Percentiles rank a stretch among this genome's conserved stretches.
phyloP scores from a whole-genome alignment of 2,329 filamentous ascomycete genomes.

The Fusarium sp. region DNA sequence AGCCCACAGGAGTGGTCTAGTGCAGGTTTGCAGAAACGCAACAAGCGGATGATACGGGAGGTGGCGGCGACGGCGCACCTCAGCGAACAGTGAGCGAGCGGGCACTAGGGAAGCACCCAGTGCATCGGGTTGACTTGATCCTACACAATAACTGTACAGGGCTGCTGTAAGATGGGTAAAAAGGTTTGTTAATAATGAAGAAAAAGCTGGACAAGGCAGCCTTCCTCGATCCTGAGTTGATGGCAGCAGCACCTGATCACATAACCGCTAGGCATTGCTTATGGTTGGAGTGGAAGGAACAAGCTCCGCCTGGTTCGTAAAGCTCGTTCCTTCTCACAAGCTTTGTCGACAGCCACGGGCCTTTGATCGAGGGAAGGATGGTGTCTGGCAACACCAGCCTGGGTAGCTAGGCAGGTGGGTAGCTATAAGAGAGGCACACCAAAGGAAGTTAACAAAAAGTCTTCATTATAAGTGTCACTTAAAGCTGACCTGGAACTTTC shows the following conservation, averaged over 20 bases:
- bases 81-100: slow-evolving; percentile 34
- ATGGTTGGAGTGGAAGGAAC: not conserved
- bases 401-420: not conserved
- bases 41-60: slow-evolving; percentile 5
- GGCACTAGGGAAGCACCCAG: slow-evolving; percentile 46
- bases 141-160: not conserved
- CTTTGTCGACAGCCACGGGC: not conserved
- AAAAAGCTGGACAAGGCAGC: not conserved
- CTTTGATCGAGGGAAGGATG: not conserved
- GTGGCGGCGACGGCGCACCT: slow-evolving; percentile 24
- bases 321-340: not conserved
- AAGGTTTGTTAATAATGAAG: not conserved
- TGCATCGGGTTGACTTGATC: slow-evolving; percentile 37
- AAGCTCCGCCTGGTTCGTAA: not conserved
- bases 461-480: no score
- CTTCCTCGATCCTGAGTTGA: not conserved
- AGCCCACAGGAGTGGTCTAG: not conserved
- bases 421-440: no score
- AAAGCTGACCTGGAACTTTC: no score
- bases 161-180: not conserved
- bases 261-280: not conserved
- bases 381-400: not conserved
- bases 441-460: no score
- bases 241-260: slow-evolving; percentile 2
- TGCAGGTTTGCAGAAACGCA: slow-evolving; percentile 5